These are phyloP conservation scores for Clavispora vitiphila DNA, from an alignment of 805 yeast genomes.

Conservation along the genomic window DNA sequence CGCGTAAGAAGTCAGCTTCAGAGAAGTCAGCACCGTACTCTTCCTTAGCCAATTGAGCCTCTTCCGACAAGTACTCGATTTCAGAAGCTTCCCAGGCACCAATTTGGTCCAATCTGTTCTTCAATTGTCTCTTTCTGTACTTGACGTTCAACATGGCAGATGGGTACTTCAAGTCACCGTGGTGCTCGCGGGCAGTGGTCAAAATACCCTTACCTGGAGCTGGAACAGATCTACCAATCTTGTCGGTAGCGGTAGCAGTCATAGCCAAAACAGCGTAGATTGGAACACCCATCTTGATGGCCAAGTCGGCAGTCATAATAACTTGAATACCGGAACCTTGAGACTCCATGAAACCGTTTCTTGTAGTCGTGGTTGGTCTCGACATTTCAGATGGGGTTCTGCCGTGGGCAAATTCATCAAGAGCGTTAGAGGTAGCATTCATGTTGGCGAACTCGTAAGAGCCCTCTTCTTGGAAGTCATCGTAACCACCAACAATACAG, in stretches of 20 bases:
- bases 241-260: constrained; percentile 96
- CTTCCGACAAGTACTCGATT: constrained; percentile 62
- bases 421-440: constrained; percentile 94
- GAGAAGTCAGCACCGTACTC: constrained; percentile 48
- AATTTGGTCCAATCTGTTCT: constrained; percentile 70
- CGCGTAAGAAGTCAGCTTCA: constrained; percentile 52
- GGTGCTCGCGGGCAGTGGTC: constrained; percentile 95
- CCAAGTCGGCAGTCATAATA: constrained; percentile 91
- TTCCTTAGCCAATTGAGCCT: constrained; percentile 53
- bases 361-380: constrained; percentile 93
- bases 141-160: constrained; percentile 80
- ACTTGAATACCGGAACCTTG: constrained; percentile 99
- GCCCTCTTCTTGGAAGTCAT: constrained; percentile 99
- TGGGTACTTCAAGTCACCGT: constrained; percentile 71
- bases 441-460: constrained; percentile 96
- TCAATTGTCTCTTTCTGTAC: constrained; percentile 90
- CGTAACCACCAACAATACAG: constrained; percentile 97
- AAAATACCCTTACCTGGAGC: constrained; percentile 99
- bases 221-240: constrained; percentile 98
- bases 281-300: constrained; percentile 98
- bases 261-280: constrained; percentile 91
- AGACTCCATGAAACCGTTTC: constrained; percentile 98
- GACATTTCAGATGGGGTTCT: constrained; percentile 99
- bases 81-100: constrained; percentile 83
- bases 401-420: constrained; percentile 87